These are phyloP conservation scores for Hammondia hammondi DNA, from an alignment of 169 alveolate genomes.

Conservation along the genomic window DNA sequence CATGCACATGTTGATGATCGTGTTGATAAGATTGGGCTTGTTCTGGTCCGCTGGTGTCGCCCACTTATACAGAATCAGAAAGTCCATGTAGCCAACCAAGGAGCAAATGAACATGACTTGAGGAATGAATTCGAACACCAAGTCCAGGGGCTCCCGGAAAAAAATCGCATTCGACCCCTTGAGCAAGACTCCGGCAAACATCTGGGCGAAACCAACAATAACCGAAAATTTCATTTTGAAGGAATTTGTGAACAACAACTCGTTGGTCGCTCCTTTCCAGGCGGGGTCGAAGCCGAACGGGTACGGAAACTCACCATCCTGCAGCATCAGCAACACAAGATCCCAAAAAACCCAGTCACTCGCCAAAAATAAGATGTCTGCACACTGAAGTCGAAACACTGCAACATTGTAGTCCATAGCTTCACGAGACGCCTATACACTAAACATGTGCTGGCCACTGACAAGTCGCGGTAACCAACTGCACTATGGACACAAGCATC, in stretches of 20 bases:
- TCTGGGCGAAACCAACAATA: constrained; percentile 79
- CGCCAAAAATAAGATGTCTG: not conserved
- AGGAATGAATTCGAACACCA: constrained; percentile 97
- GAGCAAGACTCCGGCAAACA: constrained; percentile 92
- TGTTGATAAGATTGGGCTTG: constrained; percentile 95
- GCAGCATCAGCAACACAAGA: constrained; percentile 9
- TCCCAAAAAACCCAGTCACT: not conserved
- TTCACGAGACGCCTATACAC: too few relatives aligned
- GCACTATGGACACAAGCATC: too few relatives aligned
- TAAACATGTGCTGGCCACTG: too few relatives aligned
- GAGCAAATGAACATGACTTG: constrained; percentile 93
- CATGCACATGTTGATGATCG: constrained; percentile 94
- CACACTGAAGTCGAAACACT: not conserved
- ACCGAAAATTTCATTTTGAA: constrained; percentile 99
- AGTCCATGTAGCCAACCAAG: constrained; percentile 96
- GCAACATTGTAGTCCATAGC: not conserved
- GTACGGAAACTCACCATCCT: constrained; percentile 82
- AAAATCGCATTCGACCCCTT: constrained; percentile 91
- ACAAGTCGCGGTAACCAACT: too few relatives aligned
- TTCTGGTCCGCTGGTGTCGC: constrained; percentile 83
- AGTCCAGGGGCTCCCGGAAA: constrained; percentile 90
- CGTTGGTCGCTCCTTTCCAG: constrained; percentile 97
- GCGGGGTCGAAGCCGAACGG: constrained; percentile 98
- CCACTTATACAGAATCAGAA: constrained; percentile 95
- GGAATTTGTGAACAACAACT: constrained; percentile 94